phyloP scores from a whole-genome alignment of 2,329 filamentous ascomycete species.

The Didymella keratinophila region DNA sequence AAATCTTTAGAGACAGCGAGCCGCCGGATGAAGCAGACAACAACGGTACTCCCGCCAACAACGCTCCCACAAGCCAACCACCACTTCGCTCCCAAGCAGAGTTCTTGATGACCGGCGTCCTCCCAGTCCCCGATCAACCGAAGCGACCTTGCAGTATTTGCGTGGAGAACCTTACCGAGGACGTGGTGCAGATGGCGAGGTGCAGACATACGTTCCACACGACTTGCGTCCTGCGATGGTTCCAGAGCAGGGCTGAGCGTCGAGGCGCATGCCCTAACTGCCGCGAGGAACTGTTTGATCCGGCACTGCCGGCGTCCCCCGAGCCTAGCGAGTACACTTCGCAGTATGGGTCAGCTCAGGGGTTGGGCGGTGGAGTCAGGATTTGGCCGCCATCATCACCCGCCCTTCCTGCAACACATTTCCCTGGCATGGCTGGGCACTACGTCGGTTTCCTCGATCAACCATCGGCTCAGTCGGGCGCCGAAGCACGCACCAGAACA shows the following conservation, averaged over 20 bases:
- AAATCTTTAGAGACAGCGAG: too few species aligned
- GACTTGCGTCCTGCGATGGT: neutral
- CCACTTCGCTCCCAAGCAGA: neutral
- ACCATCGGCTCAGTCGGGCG: neutral
- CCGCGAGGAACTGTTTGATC: neutral
- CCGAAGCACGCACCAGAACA: neutral
- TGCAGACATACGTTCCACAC: neutral
- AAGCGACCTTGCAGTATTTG: neutral
- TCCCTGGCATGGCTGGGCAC: neutral
- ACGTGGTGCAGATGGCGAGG: neutral
- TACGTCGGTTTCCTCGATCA: neutral
- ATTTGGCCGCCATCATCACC: too few species aligned
- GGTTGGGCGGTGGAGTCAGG: too few species aligned
- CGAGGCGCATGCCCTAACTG: neutral
- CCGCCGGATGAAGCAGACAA: too few species aligned
- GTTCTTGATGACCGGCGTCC: neutral
- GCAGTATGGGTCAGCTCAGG: too few species aligned
- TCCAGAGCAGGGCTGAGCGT: neutral
- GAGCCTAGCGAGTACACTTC: too few species aligned
- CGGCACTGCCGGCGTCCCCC: neutral
- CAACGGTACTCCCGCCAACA: too few species aligned
- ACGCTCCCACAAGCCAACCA: too few species aligned
- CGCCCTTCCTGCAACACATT: neutral
- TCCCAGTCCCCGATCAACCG: neutral
- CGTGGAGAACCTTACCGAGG: neutral